Evolutionary conservation across 352 stramenopile genomes (phyloP).

Genomic region (Pseudoperonospora humuli): DNA sequence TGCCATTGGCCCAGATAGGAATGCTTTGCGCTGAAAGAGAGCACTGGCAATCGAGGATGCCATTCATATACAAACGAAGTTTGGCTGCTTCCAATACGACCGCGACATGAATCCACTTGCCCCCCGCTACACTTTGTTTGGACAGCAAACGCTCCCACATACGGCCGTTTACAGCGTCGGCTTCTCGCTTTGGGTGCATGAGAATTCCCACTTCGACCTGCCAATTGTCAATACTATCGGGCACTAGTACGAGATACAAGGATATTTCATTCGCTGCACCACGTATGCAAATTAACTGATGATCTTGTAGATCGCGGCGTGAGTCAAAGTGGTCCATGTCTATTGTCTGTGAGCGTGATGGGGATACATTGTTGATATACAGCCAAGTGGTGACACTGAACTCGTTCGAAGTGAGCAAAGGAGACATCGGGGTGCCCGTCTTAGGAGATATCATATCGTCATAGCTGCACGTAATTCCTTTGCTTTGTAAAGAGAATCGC

Average conservation of each 20-base stretch:
- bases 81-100: slow-evolving; percentile 83
- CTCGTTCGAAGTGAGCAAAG: slow-evolving; percentile 57
- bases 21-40: slow-evolving; percentile 34
- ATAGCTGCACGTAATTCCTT: slow-evolving; percentile 52
- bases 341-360: neutral
- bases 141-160: slow-evolving; percentile 62
- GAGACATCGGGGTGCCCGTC: slow-evolving; percentile 30
- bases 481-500: slow-evolving; percentile 47
- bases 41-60: slow-evolving; percentile 76
- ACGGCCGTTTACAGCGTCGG: slow-evolving; percentile 5
- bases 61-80: slow-evolving; percentile 87
- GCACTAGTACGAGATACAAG: slow-evolving; percentile 48
- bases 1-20: slow-evolving; percentile 20
- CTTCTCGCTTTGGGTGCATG: slow-evolving; percentile 13
- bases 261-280: slow-evolving; percentile 50
- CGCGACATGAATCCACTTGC: slow-evolving; percentile 80
- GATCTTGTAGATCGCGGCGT: slow-evolving; percentile 13
- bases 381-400: slow-evolving; percentile 88
- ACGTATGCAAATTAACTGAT: slow-evolving; percentile 65
- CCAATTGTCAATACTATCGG: slow-evolving; percentile 38
- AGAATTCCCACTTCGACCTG: slow-evolving; percentile 58
- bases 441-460: slow-evolving; percentile 36
- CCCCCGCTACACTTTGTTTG: slow-evolving; percentile 55
- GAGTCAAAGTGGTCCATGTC: slow-evolving; percentile 1
- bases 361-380: slow-evolving; percentile 29